Evolutionary conservation across 2,329 filamentous ascomycete genomes (phyloP), one percentile per base, ranked within the genome.

Genomic region (Aureobasidium uvarum): DNA sequence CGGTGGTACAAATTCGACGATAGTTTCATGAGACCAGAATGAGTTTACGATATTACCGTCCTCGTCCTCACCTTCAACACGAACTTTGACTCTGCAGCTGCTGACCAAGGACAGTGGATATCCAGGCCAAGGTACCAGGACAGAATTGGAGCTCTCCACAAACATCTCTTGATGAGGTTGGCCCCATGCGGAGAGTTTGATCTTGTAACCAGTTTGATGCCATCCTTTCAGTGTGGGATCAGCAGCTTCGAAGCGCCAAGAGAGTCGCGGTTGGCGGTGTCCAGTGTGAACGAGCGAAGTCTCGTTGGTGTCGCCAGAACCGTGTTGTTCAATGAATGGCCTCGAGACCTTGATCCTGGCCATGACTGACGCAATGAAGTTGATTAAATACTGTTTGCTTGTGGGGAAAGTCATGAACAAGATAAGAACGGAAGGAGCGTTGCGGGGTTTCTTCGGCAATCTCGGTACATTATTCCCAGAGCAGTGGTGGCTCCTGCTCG

Each of bases 81-180:
- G 55, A 6, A 67, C 66, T 38, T 62, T 64, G 56, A 66, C 62
- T 39, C 41, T 58, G 43, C 62, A 64, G 23, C 36, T 31, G 18
- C 18, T 41, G 5, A 36, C 28, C 3, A 51, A 48, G 0, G 41
- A 41, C 36, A 67, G 39, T 3, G 66, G 33, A 5, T 41, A 16
- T 23, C 62, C 36, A 13, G 66, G 66, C 66, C 66, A 67, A 16
- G 66, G 66, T 1, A 67, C 63, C 39, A 67, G 56, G 3, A 66
- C 66, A 2, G 66, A 67, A 1, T 58, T 33, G 5, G 66, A 20
- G n/a, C 62, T 62, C 11, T 52, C 46, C 5, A 59, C 18, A 8
- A 10, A 23, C n/a, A 50, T 36, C 0, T 23, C 20, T 1, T 25
- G 28, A 25, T 64, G 60, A 4, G 60, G 36, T 16, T 67, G 55